Evolutionary conservation across 78 protist species (phyloP).

Genomic region (Dictyostelium brefeldianum): DNA sequence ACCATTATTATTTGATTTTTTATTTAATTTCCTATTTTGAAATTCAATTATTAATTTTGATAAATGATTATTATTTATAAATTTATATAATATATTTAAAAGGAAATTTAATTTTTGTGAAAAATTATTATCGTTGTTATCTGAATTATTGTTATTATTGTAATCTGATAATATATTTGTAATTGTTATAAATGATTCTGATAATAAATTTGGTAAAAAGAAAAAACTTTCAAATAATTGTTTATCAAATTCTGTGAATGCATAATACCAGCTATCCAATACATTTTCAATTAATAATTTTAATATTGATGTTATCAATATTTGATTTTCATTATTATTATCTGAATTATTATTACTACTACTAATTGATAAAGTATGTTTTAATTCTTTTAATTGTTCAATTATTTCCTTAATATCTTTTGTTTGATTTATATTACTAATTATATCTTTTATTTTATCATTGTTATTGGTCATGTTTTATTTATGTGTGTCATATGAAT

Average conservation of each 20-base stretch:
- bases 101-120: background rate
- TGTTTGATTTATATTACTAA: background rate
- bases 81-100: background rate
- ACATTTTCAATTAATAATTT: slow-evolving; percentile 20
- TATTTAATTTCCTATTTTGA: background rate
- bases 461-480: background rate
- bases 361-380: background rate
- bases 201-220: background rate
- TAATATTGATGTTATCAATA: background rate
- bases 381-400: slow-evolving; percentile 20
- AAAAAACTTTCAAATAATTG: slow-evolving; percentile 26
- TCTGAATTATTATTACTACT: background rate
- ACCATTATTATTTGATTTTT: background rate
- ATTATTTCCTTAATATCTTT: slow-evolving; percentile 15
- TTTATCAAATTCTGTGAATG: slow-evolving; percentile 39
- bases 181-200: slow-evolving; percentile 27
- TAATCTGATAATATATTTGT: background rate
- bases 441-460: background rate
- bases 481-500: no score
- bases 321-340: background rate
- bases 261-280: slow-evolving; percentile 39
- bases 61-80: background rate
- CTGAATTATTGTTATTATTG: background rate
- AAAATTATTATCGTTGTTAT: background rate
- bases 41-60: slow-evolving; percentile 8